Percentiles rank a stretch among this genome's conserved stretches.
Conservation (phyloP, 208 protist genomes). For the Tritrichomonas musculus region DNA sequence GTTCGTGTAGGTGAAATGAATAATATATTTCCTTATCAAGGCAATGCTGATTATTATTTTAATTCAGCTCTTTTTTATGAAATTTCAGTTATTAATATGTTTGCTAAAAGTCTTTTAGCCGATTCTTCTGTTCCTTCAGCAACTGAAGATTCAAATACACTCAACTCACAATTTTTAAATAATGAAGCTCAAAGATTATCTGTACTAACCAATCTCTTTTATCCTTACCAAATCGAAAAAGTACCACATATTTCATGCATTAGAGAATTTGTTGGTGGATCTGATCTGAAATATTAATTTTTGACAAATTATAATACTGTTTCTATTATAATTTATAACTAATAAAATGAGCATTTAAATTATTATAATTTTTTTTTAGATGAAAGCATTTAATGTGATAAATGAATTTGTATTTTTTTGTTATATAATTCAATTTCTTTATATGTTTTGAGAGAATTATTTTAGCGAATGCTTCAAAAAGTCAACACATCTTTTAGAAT, state of each 20-base stretch:
- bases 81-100: background rate
- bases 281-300: background rate
- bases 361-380: background rate
- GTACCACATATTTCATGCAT: background rate
- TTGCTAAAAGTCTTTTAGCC: background rate
- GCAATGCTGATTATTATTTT: background rate
- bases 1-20: background rate
- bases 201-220: background rate
- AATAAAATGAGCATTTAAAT: background rate
- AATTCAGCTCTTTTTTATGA: background rate
- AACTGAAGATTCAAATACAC: background rate
- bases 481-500: background rate
- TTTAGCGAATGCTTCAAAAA: background rate
- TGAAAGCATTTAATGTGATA: background rate
- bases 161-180: background rate
- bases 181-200: background rate
- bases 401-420: background rate
- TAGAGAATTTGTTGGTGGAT: background rate
- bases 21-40: background rate
- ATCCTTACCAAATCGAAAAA: background rate
- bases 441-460: background rate
- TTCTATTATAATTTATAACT: background rate
- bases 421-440: background rate
- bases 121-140: background rate
- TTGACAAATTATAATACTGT: background rate